Conservation (phyloP, 352 stramenopile species). For the Globisporangium nodosum region DNA sequence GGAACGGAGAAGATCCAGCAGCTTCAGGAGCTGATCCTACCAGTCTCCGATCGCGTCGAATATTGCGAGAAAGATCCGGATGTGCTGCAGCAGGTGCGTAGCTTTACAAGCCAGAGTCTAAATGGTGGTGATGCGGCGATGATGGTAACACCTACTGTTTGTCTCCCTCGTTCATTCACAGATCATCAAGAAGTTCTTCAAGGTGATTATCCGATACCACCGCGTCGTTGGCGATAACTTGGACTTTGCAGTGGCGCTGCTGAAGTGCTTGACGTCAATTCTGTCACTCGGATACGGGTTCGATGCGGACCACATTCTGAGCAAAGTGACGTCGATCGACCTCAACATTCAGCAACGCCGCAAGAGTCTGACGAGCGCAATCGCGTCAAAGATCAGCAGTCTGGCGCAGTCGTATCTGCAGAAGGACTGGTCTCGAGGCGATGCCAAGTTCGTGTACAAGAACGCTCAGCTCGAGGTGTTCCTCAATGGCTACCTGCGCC, state of each 20-base stretch:
- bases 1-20: constrained; percentile 10
- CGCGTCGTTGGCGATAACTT: constrained; percentile 17
- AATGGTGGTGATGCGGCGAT: neutral
- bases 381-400: constrained; percentile 26
- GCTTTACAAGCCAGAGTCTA: neutral
- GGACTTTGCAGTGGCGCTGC: constrained; percentile 18
- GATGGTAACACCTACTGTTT: neutral
- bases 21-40: constrained; percentile 16
- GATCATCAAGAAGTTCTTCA: constrained; percentile 25
- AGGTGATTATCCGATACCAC: constrained; percentile 18
- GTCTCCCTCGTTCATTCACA: neutral
- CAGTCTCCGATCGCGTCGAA: constrained; percentile 4
- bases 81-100: constrained; percentile 14
- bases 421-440: constrained; percentile 35
- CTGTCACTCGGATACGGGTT: constrained; percentile 19
- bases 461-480: constrained; percentile 32
- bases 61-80: neutral
- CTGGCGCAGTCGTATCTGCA: constrained; percentile 34
- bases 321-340: constrained; percentile 10
- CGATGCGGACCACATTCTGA: constrained; percentile 15
- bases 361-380: constrained; percentile 13
- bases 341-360: constrained; percentile 11
- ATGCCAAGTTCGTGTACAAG: constrained; percentile 36
- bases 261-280: constrained; percentile 19
- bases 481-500: constrained; percentile 29